These are phyloP conservation scores for Wickerhamiella nectarea DNA, from an alignment of 805 yeast species.

Conservation along the genomic window DNA sequence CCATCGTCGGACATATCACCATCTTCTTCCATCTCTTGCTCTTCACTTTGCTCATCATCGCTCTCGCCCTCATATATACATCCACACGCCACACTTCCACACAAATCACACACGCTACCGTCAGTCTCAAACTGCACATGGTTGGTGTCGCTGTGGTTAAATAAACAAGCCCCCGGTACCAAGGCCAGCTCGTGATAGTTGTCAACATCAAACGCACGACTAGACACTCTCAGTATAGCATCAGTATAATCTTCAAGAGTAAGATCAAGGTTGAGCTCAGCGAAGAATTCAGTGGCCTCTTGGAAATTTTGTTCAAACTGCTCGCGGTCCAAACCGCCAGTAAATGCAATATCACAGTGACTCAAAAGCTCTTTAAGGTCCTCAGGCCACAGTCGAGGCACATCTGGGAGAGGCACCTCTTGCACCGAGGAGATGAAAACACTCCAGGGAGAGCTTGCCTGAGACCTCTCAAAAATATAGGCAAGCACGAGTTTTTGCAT, in stretches of 20 bases:
- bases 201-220: slow-evolving; percentile 76
- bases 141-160: slow-evolving; percentile 57
- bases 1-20: slow-evolving; percentile 21
- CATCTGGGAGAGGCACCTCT: slow-evolving; percentile 26
- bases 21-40: slow-evolving; percentile 22
- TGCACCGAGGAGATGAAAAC: slow-evolving; percentile 44
- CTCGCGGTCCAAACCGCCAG: slow-evolving; percentile 44
- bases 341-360: slow-evolving; percentile 49
- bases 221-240: slow-evolving; percentile 52
- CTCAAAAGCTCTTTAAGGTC: slow-evolving; percentile 33
- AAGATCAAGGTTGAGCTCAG: slow-evolving; percentile 11
- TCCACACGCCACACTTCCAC: slow-evolving; percentile 36
- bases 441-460: slow-evolving; percentile 67
- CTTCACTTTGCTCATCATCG: slow-evolving; percentile 17
- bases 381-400: slow-evolving; percentile 55
- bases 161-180: slow-evolving; percentile 85
- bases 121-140: slow-evolving; percentile 53
- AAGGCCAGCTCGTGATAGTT: slow-evolving; percentile 56
- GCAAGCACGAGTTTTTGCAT: slow-evolving; percentile 38
- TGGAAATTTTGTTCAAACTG: slow-evolving; percentile 32
- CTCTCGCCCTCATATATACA: slow-evolving; percentile 23
- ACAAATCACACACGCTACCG: slow-evolving; percentile 37
- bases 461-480: slow-evolving; percentile 53
- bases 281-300: slow-evolving; percentile 25
- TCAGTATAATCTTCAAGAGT: slow-evolving; percentile 25